These are phyloP conservation scores for Stachybotrys echinatus DNA, from an alignment of 2,329 filamentous ascomycete genomes.

Conservation along the genomic window DNA sequence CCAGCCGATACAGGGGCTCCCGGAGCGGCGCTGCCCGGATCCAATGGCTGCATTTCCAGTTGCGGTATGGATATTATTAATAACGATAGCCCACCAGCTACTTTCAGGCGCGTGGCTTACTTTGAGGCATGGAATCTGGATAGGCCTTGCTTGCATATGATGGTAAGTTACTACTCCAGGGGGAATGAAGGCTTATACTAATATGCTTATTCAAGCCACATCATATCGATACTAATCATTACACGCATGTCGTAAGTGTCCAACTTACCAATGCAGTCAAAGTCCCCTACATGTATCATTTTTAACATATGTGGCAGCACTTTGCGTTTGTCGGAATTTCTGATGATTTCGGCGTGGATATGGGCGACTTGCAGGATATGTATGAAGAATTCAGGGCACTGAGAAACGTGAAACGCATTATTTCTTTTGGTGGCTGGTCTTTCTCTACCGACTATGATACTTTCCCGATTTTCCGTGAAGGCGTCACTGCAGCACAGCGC, in stretches of 20 bases:
- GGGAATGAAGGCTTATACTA: not conserved
- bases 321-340: constrained; percentile 8
- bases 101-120: constrained; percentile 10
- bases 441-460: constrained; percentile 4
- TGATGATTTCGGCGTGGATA: constrained; percentile 1
- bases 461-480: constrained; percentile 4
- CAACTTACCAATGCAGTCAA: no score
- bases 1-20: constrained; percentile 12
- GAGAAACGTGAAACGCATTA: constrained; percentile 8
- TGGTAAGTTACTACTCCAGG: not conserved
- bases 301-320: constrained; percentile 1
- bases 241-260: constrained; percentile 5
- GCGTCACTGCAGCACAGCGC: constrained; percentile 19
- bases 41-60: constrained; percentile 14
- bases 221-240: constrained; percentile 1
- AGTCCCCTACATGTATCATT: no score
- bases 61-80: constrained; percentile 12
- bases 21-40: constrained; percentile 10
- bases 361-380: constrained; percentile 11
- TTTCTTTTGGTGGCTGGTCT: constrained; percentile 13
- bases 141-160: constrained; percentile 9
- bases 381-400: constrained; percentile 8
- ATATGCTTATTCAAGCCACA: not conserved
- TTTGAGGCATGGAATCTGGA: constrained; percentile 10
- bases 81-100: not conserved